Evolutionary conservation across 148 eudicot species (phyloP), one percentile per base, ranked within the genome.

Genomic region (Agrostemma githago): DNA sequence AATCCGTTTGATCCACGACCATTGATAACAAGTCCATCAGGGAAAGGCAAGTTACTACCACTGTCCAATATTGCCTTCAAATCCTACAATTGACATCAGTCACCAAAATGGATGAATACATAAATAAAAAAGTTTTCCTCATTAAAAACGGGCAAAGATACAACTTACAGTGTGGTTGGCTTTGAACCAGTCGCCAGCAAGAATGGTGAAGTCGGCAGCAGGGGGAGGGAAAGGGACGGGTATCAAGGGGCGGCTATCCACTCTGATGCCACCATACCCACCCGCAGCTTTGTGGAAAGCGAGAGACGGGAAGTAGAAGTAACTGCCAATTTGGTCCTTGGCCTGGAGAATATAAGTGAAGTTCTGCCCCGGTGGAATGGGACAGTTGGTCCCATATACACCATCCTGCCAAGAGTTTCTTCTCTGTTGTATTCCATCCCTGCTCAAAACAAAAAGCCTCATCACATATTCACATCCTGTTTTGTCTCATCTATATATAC

Each of bases 341-440:
- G 81, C 87, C 82, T 89, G 90, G 26, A 87, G 86, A 40, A 85
- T 76, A 75, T 89, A 87, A 2, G 92, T 89, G 77, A 80, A 87
- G 82, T 89, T 89, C 43, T 83, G 69, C 5, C 92, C 89, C 0
- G 87, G 87, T 43, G 90, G 92, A 65, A 89, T 89, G 26, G 92
- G 92, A 69, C 92, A 89, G 68, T 83, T 89, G 14, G 92, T 89
- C 42, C 92, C 92, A 37, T 75, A 84, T 4, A 87, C 86, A 6
- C 92, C 92, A 41, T 89, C 92, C 70, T 89, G 90, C 90, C 90
- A 89, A 16, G 92, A 87, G 78, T 89, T 89, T 65, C 90, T 87
- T 76, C 85, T 83, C 63, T 89, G 90, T 51, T 89, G 88, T 66
- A 87, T 78, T 51, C 92, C 92, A 73, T 85, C 85, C 92, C 90